Evolutionary conservation across 345 rosid genomes (phyloP), one percentile per base, ranked within the genome.

Genomic region (Syzygium jambos): DNA sequence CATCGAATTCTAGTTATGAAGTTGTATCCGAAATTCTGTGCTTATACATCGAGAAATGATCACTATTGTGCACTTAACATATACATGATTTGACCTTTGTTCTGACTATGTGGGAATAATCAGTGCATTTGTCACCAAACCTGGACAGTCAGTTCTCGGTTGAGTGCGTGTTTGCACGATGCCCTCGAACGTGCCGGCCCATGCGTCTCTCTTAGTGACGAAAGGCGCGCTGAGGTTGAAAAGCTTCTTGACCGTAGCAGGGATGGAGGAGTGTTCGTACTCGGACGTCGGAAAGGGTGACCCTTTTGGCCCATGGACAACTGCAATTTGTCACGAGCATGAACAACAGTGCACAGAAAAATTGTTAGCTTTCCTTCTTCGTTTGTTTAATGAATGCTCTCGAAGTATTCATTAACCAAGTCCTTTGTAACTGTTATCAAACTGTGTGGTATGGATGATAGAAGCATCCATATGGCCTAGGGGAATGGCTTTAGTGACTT

Each of bases 141-240:
- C 95, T 82, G 98, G 98, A 87, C 98, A 97, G 89, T 97, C 99
- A 25, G 96, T 94, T 93, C 99, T 89, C 55, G 98, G 98, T 85
- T 89, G 87, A 4, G 94, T 92, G 15, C 95, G 88, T 9, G 85
- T 92, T 80, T 90, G 93, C 38, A 97, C 89, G 87, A 96, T 92
- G 90, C 89, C 86, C 61, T 97, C 98, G 51, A 97, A 97, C 16
- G 98, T 93, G 51, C 94, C 99, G 5, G 99, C 98, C 98, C 99
- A 97, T 88, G 73, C 95, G 52, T 96, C 99, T 84, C 99, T 92
- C 89, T 93, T 95, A 4, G 99, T 97, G 23, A 97, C 95, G 91
- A 94, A 97, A 54, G 98, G 93, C 1, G 94, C 29, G 19, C 92
- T 41, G 49, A 97, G 90, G 90, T 95, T 96, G 92, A 92, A 95